These are phyloP conservation scores for Hansfordia pulvinata DNA, from an alignment of 2,329 filamentous ascomycete species.

Conservation along the genomic window DNA sequence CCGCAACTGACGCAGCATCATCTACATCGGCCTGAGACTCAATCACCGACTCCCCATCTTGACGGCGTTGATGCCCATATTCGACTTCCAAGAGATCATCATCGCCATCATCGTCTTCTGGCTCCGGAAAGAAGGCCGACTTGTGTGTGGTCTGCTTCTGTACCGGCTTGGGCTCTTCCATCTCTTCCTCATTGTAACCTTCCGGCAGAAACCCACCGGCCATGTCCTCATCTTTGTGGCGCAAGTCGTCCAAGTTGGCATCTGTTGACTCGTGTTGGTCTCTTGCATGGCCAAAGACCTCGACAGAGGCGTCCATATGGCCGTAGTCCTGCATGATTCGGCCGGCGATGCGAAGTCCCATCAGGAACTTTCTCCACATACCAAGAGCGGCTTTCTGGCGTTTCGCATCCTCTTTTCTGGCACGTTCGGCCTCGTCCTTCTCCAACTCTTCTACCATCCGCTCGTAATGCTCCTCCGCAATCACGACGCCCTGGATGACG, in stretches of 20 bases:
- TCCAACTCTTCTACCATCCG: slow-evolving; percentile 66
- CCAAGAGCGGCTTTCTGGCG: slow-evolving; percentile 58
- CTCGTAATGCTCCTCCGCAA: slow-evolving; percentile 68
- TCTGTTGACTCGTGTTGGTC: slow-evolving; percentile 15
- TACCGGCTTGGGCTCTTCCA: slow-evolving; percentile 11
- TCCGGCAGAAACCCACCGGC: slow-evolving; percentile 49
- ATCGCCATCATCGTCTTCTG: slow-evolving; percentile 27
- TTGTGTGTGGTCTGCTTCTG: slow-evolving; percentile 12
- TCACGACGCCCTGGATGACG: slow-evolving; percentile 78
- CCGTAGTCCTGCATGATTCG: slow-evolving; percentile 68
- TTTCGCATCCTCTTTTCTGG: slow-evolving; percentile 73
- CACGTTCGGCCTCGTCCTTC: slow-evolving; percentile 61
- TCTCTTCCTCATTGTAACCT: slow-evolving; percentile 35
- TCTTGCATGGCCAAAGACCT: slow-evolving; percentile 39
- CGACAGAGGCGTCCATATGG: slow-evolving; percentile 35
- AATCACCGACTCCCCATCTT: neutral
- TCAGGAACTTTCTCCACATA: slow-evolving; percentile 77
- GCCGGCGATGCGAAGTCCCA: slow-evolving; percentile 72
- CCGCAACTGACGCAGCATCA: neutral
- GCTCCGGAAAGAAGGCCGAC: slow-evolving; percentile 34
- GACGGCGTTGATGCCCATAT: neutral
- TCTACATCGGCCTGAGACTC: neutral
- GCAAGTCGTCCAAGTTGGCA: slow-evolving; percentile 7
- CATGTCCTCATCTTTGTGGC: slow-evolving; percentile 31
- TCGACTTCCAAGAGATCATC: slow-evolving; percentile 8